Evolutionary conservation across 1,139 yeast genomes (phyloP), one percentile per base, ranked within the genome.

Genomic region (Saccharomyces hybrid): DNA sequence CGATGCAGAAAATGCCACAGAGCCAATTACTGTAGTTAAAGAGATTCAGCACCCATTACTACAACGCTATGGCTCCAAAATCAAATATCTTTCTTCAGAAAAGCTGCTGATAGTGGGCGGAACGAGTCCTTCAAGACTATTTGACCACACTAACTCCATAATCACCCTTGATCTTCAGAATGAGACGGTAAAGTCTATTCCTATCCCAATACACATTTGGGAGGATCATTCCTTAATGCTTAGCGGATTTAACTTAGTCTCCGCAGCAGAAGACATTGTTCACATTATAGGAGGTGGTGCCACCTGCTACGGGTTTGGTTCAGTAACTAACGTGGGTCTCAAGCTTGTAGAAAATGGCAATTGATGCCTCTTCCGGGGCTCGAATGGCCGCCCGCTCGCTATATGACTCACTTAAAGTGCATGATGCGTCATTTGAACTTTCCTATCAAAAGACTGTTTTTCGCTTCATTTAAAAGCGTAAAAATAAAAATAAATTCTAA

Each of bases 221-320:
- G 54, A 67, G 1, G 56, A 63, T 0, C 51, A 56, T 21, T 73
- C 78, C 1, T 16, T 64, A 11, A 71, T 86, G 58, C 71, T 85
- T 28, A 77, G 83, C n/a, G 93, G 93, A 0, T 80, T 80, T 61
- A 79, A 77, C 32, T 53, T 81, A 47, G 70, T 74, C 2, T 60
- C 62, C 9, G 50, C 59, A 12, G 56, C 61, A 1, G 14, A 32
- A 5, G 63, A 62, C 5, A 60, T 61, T 3, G 59, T 75, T 6
- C 51, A 70, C 2, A 63, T 82, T 3, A 61, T 82, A 44, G 88
- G 87, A 4, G 96, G 96, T 4, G 95, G 95, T 2, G 91, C 86
- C 0, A 89, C 87, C 1, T 88, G 96, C 66, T 88, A 86, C 64
- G 86, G 93, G 0, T 88, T 87, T 72, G 96, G 96, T 0, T 81